Evolutionary conservation across 176 grass and related monocot species (phyloP), one percentile per base, ranked within the genome.

Genomic region (Alopecurus myosuroides): DNA sequence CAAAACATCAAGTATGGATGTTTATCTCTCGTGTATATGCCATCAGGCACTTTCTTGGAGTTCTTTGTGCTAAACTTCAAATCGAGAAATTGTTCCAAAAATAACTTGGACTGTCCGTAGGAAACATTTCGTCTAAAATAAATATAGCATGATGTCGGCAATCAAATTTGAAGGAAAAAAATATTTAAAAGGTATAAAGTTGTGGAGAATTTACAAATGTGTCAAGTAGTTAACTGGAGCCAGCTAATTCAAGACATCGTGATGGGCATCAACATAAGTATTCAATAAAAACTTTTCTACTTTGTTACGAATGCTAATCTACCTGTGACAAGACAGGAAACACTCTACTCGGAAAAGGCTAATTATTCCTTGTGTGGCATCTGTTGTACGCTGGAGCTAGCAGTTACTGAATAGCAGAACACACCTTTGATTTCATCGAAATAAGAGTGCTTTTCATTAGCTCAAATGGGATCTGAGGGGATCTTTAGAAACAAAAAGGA

Each of bases 121-220:
- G 85, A 87, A 98, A 86, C 87, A 91, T 93, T 76, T 98, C 96
- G n/a, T n/a, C 74, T 94, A 56, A 77, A 98, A 84, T 68, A 95
- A 86, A 28, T 85, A n/a, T n/a, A n/a, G n/a, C n/a, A n/a, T n/a
- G n/a, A n/a, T n/a, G n/a, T n/a, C n/a, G n/a, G n/a, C n/a, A n/a
- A n/a, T n/a, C n/a, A n/a, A n/a, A n/a, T n/a, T n/a, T n/a, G n/a
- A n/a, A n/a, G n/a, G n/a, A n/a, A n/a, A n/a, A n/a, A n/a, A n/a
- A n/a, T n/a, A n/a, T n/a, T n/a, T 19, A 11, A 11, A 57, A 25
- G 18, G 4, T 5, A 22, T 7, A 60, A 25, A 4, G 9, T 57
- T 57, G 9, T 72, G 4, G 40, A 85, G 53, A 66, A 80, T 86
- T 23, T 64, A 89, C 61, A 71, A 39, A 63, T 80, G 35, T 66